Evolutionary conservation across 306 rosid species (phyloP), one percentile per base, ranked within the genome.

Genomic region (Cyamopsis tetragonoloba): DNA sequence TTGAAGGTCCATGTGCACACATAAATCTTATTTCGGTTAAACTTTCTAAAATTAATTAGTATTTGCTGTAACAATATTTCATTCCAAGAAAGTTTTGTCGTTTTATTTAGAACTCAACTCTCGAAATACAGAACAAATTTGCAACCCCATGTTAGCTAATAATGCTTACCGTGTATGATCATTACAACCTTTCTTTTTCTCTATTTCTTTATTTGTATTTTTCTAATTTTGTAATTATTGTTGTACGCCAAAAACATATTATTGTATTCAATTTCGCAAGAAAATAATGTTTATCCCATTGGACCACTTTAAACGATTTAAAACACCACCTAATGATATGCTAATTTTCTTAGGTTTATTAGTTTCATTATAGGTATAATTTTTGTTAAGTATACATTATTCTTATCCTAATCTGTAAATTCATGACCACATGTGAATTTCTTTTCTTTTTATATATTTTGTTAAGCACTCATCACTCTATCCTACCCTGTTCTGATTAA

Each of bases 151-250:
- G n/a, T 73, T 56, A 67, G 80, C 82, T 62, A 44, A 42, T 56
- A 18, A 39, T 70, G 10, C 48, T 72, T 84, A 78, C 72, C 47
- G 67, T 75, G 57, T 62, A 69, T 57, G 70, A 83, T 86, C 68
- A 81, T 86, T 76, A 73, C 83, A 50, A 63, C 47, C 53, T 65
- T 56, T 79, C 2, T 32, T 22, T 63, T 56, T 79, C 2, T 32
- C 31, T 63, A 2, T 13, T 23, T 43, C 71, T 61, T 48, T 59
- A 26, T 67, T 41, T 66, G 17, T 66, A 1, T 74, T 75, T 20
- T 56, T 66, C 32, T 43, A 43, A 56, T 61, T 35, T 53, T 47
- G 51, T 79, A 10, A 77, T 85, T 69, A 67, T 66, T 31, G 50
- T 10, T 64, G 49, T 76, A 69, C 66, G 60, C 22, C 27, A 6